These are phyloP conservation scores for Lactifluus hygrophoroides DNA, from an alignment of 768 basidiomycete genomes.

Conservation along the genomic window DNA sequence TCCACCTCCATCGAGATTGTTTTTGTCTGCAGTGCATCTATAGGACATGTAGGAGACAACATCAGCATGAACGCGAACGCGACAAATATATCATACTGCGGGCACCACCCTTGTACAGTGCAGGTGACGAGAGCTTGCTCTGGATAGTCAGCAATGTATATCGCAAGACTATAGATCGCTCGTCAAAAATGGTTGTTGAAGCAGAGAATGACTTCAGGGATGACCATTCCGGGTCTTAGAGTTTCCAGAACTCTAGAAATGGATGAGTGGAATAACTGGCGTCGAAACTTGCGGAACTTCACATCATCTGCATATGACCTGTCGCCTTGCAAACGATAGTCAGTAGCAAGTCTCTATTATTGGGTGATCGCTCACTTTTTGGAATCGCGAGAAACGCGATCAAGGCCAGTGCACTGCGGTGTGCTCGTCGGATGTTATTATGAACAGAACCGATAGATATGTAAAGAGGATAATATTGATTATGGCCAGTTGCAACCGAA, in stretches of 20 bases:
- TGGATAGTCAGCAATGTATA: no score
- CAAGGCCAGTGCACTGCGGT: slow-evolving; percentile 16
- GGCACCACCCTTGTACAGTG: no score
- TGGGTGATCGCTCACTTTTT: slow-evolving; percentile 19
- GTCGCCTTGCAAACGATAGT: not conserved
- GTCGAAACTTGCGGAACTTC: slow-evolving; percentile 16
- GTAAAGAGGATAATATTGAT: slow-evolving; percentile 26
- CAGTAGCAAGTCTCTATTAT: not conserved
- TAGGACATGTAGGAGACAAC: no score
- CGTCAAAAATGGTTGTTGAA: no score
- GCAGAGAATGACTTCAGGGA: no score
- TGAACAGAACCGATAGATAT: slow-evolving; percentile 21
- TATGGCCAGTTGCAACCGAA: slow-evolving; percentile 25
- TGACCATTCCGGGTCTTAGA: no score
- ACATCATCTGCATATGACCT: not conserved
- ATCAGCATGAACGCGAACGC: no score
- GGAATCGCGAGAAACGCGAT: slow-evolving; percentile 27
- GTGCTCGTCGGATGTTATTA: slow-evolving; percentile 22
- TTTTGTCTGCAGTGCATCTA: no score
- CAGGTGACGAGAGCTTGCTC: no score
- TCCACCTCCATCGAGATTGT: no score
- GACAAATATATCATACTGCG: no score
- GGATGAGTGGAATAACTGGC: slow-evolving; percentile 18
- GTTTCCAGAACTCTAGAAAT: slow-evolving; percentile 10
- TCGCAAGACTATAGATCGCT: no score